These are phyloP conservation scores for Obelidium mucronatum DNA, from an alignment of 192 early-diverging fungal species.

Conservation along the genomic window DNA sequence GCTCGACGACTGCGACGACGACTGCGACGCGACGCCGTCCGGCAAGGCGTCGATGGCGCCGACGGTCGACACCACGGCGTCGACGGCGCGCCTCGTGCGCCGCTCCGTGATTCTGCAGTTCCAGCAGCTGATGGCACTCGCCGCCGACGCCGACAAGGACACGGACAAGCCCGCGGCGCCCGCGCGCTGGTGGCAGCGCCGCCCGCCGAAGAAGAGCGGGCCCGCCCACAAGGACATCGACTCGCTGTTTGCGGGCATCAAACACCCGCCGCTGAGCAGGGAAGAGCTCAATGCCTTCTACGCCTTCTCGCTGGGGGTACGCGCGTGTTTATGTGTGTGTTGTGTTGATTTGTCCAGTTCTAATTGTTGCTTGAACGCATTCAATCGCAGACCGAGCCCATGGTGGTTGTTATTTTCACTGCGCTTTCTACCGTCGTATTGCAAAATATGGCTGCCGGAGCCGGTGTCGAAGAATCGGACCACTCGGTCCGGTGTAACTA, in stretches of 20 bases:
- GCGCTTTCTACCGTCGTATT: slow-evolving; percentile 21
- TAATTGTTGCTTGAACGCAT: neutral
- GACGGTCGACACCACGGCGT: neutral
- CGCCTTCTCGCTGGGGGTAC: slow-evolving; percentile 2
- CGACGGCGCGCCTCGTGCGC: neutral
- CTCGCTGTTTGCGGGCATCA: neutral
- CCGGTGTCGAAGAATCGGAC: slow-evolving; percentile 19
- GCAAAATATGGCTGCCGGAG: slow-evolving; percentile 31
- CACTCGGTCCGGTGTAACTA: slow-evolving; percentile 26
- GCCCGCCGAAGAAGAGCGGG: neutral
- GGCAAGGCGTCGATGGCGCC: neutral
- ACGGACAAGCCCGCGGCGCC: neutral
- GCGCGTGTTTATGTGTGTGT: neutral
- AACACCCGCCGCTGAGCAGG: slow-evolving; percentile 9
- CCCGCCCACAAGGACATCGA: slow-evolving; percentile 23
- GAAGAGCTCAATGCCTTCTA: slow-evolving; percentile 35
- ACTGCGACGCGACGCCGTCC: neutral
- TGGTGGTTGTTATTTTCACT: slow-evolving; percentile 28
- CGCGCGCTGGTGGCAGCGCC: neutral
- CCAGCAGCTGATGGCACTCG: neutral
- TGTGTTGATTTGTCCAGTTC: neutral
- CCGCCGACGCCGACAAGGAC: neutral
- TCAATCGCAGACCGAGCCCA: neutral
- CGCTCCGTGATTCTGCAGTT: slow-evolving; percentile 6
- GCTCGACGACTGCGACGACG: neutral